Percentiles rank a stretch among this genome's conserved stretches.
Conservation (phyloP, 257 asterid species). For the Henckelia pumila region DNA sequence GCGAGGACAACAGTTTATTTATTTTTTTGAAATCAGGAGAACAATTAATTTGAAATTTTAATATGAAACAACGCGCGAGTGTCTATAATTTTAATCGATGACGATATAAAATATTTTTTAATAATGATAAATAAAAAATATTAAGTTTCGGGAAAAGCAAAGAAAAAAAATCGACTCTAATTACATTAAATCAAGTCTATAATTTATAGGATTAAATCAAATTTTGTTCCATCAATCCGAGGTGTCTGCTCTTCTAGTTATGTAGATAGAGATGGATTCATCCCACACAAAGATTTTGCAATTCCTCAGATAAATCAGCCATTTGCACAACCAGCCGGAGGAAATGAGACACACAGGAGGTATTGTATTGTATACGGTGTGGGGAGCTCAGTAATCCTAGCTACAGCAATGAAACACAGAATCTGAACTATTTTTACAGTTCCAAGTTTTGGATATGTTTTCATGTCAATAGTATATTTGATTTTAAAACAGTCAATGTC, state of each 20-base stretch:
- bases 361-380: no score
- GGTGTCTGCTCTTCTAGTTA: constrained; percentile 25
- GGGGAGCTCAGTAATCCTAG: background rate
- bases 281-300: constrained; percentile 31
- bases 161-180: no score
- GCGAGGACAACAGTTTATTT: no score
- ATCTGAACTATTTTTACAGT: no score
- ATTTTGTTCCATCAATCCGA: constrained; percentile 8
- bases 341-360: constrained; percentile 10
- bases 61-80: background rate
- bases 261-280: background rate
- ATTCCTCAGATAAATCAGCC: constrained; percentile 26
- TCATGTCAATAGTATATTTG: no score
- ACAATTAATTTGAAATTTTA: no score
- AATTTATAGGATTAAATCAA: background rate
- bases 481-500: no score
- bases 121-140: no score
- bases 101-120: no score
- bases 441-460: no score
- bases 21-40: no score
- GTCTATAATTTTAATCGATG: background rate
- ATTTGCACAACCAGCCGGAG: constrained; percentile 2
- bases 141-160: background rate
- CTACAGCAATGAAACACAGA: no score
- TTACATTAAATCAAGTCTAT: background rate